A percentile compares a stretch with the other conserved stretches of the same genome.
These are phyloP conservation scores for Cladosporium sp. DNA, from an alignment of 2,329 filamentous ascomycete species.

Conservation along the genomic window DNA sequence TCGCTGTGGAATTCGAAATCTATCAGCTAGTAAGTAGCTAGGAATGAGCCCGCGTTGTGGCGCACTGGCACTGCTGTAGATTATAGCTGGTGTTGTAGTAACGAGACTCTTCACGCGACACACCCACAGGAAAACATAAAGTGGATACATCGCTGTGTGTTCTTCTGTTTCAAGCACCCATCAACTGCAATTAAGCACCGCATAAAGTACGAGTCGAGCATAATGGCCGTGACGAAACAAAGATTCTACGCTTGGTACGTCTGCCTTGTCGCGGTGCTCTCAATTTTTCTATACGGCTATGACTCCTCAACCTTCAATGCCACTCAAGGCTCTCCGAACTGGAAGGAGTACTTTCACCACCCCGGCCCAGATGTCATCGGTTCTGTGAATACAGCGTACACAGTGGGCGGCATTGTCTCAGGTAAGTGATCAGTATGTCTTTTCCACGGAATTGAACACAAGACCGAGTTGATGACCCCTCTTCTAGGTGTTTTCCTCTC, in stretches of 20 bases:
- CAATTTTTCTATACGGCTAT: constrained; percentile 1
- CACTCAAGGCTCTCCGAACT: constrained; percentile 1
- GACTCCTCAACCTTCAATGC: constrained; percentile 3
- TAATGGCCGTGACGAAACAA: constrained; percentile 4
- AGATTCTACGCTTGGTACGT: not conserved
- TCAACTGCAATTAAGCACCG: too few species aligned
- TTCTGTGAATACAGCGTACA: constrained; percentile 4
- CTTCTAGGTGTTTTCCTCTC: constrained; percentile 17
- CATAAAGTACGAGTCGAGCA: too few species aligned
- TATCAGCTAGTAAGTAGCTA: too few species aligned
- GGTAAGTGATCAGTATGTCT: not conserved
- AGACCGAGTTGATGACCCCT: too few species aligned
- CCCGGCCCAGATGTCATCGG: not conserved
- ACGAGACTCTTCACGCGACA: too few species aligned
- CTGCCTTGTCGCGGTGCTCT: constrained; percentile 2
- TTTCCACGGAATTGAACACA: not conserved
- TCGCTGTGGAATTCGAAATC: too few species aligned
- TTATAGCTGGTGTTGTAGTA: too few species aligned
- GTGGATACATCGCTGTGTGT: too few species aligned
- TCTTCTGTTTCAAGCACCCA: too few species aligned
- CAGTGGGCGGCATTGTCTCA: constrained; percentile 1
- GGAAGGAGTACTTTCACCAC: constrained; percentile 4
- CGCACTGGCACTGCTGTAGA: too few species aligned
- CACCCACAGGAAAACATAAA: too few species aligned
- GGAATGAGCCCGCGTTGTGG: too few species aligned